A percentile compares a stretch with the other conserved stretches of the same genome.
Conservation (phyloP, 1,284 basidiomycete species). For the Leucocoprinus gongylophorus region DNA sequence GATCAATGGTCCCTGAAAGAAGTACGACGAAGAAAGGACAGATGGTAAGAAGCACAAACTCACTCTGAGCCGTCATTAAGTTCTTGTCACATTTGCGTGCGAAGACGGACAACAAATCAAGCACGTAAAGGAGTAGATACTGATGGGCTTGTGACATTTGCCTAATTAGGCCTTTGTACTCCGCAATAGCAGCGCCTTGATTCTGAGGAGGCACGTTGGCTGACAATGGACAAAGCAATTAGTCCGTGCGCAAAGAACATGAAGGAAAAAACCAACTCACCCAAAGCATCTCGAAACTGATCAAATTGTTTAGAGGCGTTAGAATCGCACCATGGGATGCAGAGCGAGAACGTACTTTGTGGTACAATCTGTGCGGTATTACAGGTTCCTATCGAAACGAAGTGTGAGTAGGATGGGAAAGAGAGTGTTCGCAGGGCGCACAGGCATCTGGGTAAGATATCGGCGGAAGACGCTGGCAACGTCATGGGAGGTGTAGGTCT, state of each 20-base stretch:
- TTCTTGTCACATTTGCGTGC: constrained; percentile 88
- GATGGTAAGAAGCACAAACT: constrained; percentile 25
- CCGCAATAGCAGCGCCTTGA: constrained; percentile 61
- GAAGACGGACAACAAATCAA: constrained; percentile 94
- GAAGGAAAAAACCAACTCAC: constrained; percentile 33
- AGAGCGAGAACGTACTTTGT: constrained; percentile 53
- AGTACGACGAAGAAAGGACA: not conserved
- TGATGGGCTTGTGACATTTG: constrained; percentile 85
- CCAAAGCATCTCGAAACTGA: constrained; percentile 78
- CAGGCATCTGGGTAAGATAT: constrained; percentile 95
- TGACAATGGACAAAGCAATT: constrained; percentile 23
- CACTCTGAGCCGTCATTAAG: constrained; percentile 92
- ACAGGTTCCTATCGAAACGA: constrained; percentile 65
- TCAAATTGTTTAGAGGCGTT: constrained; percentile 2
- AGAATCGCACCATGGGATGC: not conserved
- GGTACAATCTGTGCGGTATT: constrained; percentile 84
- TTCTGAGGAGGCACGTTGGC: constrained; percentile 54
- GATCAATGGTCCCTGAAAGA: not conserved
- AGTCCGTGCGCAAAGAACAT: not conserved
- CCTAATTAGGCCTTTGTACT: constrained; percentile 82
- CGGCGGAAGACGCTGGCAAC: constrained; percentile 94
- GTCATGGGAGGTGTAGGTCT: constrained; percentile 88
- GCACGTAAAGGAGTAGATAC: constrained; percentile 91
- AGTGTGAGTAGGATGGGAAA: constrained; percentile 5
- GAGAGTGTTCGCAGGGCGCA: constrained; percentile 40